Base-by-base conservation (phyloP, 306 rosid genomes). In the Prinsepia uniflora region DNA sequence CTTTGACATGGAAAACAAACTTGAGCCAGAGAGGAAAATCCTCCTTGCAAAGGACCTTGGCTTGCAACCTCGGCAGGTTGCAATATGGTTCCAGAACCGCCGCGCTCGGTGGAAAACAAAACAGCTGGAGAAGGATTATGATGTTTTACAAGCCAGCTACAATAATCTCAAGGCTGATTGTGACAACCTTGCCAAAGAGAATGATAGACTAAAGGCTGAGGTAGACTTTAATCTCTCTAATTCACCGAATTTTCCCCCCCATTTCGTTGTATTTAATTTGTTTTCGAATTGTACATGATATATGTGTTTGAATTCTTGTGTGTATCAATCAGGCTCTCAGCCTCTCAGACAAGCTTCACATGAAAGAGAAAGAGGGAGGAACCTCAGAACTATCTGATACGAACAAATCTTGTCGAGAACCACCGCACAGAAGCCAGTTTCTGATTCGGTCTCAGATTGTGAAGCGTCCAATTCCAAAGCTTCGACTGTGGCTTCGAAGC, bases 41-140 rank as follows among this genome's bases (percentile, higher is more conserved):
- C 87, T 84, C 67, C 68, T 89, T 1, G 95, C 98, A 0, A 89
- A 89, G 78, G 95, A 92, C 63, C 84, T 89, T 0, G 90, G 92
- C 13, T 80, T 92, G 95, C 89, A 87, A 84, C 98, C 98, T n/a
- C 87, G 96, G 5, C 98, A 92, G 76, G 95, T 92, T 15, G 96
- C 98, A 3, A 92, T 92, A n/a, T 92, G 98, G 98, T 92, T 89
- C 74, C 98, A 92, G 53, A 92, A 92, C 83, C 95, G 98, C 30
- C 84, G 96, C 0, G 96, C 98, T 0, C 68, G 98, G 36, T 92
- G 92, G 94, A 92, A 88, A 78, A 87, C 87, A 0, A 92, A 89
- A 76, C 95, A 84, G 78, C 81, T 92, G 20, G 96, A 92, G 85
- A 89, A 85, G 76, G 96, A 92, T 68, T 89, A 83, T 34, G 95